phyloP scores from a whole-genome alignment of 805 yeast genomes.

The Ogataea trehalophila region DNA sequence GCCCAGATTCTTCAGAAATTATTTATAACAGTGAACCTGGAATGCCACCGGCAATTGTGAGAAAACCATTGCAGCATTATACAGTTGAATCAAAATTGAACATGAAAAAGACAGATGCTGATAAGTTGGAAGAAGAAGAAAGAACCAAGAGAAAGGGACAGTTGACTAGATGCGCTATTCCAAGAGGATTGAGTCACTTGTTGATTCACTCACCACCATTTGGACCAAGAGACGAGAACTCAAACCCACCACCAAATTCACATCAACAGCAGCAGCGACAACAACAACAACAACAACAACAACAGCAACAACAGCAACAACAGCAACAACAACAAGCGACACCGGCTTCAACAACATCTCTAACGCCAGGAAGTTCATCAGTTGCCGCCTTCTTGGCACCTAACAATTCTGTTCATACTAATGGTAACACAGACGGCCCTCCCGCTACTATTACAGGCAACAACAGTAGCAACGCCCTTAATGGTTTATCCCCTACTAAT shows the following conservation, averaged over 20 bases:
- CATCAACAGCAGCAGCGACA: slow-evolving; percentile 10
- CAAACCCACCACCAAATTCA: slow-evolving; percentile 23
- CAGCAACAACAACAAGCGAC: not conserved
- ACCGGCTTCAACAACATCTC: not conserved
- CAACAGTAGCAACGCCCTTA: not conserved
- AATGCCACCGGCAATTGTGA: slow-evolving; percentile 56
- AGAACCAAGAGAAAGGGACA: slow-evolving; percentile 44
- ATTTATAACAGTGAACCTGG: slow-evolving; percentile 43
- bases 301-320: slow-evolving; percentile 9
- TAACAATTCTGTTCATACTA: too few relatives aligned
- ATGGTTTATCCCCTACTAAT: not conserved
- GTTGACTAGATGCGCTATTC: slow-evolving; percentile 47
- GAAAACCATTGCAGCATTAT: slow-evolving; percentile 38
- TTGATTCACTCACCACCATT: slow-evolving; percentile 37
- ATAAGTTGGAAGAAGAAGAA: slow-evolving; percentile 42
- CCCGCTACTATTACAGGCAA: not conserved
- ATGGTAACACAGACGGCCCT: too few relatives aligned
- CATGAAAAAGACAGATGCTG: slow-evolving; percentile 32
- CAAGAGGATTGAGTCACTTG: slow-evolving; percentile 48
- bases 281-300: slow-evolving; percentile 1
- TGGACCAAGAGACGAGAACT: slow-evolving; percentile 24
- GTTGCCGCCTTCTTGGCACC: too few relatives aligned
- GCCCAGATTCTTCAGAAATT: slow-evolving; percentile 56
- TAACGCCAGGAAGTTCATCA: not conserved
- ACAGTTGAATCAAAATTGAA: slow-evolving; percentile 28